Base-by-base conservation (phyloP, 257 asterid genomes). In the Fraxinus excelsior region DNA sequence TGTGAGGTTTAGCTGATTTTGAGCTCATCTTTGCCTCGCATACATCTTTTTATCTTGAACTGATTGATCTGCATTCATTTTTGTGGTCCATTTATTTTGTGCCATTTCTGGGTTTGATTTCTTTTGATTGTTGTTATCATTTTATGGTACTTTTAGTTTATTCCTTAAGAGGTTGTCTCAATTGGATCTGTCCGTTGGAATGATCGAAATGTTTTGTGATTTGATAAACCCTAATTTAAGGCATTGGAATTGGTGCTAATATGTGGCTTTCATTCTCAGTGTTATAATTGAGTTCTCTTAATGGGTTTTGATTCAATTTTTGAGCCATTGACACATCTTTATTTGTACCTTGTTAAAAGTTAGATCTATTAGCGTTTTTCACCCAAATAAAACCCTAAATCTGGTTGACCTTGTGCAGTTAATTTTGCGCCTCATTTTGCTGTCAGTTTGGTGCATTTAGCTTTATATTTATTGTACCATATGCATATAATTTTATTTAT, bases 221-320 rank as follows among this genome's bases (percentile, higher is more conserved):
- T 62, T 29, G 38, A 26, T 31, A 86, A 92, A 91, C 96, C 97
- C 96, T 92, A 89, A 85, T 49, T 83, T 40, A 34, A 72, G 69
- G 37, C 79, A 10, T 49, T 75, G 74, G 35, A 58, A 71, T 80
- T 44, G 74, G 34, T 14, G 71, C 67, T 51, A 58, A 5, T 70
- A 9, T 42, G 10, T 32, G 21, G 46, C 69, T 62, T 65, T 49
- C 26, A 23, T 65, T 72, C 35, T 16, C 16, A 40, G 7, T 23
- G 73, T 3, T 73, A 44, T 44, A 72, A n/a, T 80, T 73, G 76
- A 42, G 12, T 58, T 75, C 71, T 72, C 5, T 31, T 2, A 67
- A 2, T 73, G 78, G 79, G 78, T 51, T 79, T 80, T 77, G 81
- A 26, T 62, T 42, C 67, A 26, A 56, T 72, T 62, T 74, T 73